These are phyloP conservation scores for Nitzschia inconspicua DNA, from an alignment of 108 stramenopile species.

Conservation along the genomic window DNA sequence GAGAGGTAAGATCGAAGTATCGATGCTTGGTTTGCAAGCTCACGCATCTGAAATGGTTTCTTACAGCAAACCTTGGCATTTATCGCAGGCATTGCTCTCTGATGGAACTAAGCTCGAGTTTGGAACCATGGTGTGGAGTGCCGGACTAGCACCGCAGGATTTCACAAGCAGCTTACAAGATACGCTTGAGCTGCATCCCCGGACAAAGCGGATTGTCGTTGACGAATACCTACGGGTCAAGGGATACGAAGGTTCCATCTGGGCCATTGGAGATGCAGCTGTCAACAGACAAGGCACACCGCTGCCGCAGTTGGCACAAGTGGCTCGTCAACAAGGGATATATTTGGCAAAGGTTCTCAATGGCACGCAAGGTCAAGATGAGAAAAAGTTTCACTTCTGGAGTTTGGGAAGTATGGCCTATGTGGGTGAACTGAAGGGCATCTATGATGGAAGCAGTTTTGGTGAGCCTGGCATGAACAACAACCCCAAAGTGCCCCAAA, in stretches of 20 bases:
- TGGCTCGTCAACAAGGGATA: constrained; percentile 84
- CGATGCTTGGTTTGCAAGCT: too few relatives aligned
- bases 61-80: too few relatives aligned
- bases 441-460: constrained; percentile 46
- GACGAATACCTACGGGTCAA: constrained; percentile 88
- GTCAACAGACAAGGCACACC: constrained; percentile 23
- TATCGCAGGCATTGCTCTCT: constrained; percentile 60
- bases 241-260: constrained; percentile 80
- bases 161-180: constrained; percentile 9
- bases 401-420: constrained; percentile 83
- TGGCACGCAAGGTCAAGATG: constrained; percentile 15
- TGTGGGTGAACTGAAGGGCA: constrained; percentile 67
- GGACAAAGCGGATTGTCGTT: constrained; percentile 66
- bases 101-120: constrained; percentile 79
- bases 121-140: constrained; percentile 92
- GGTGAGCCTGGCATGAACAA: too few relatives aligned
- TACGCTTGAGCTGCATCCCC: constrained; percentile 9
- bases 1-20: too few relatives aligned
- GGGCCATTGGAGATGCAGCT: constrained; percentile 93
- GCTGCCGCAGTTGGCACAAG: constrained; percentile 88
- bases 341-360: constrained; percentile 71
- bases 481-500: constrained; percentile 27
- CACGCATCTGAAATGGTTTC: too few relatives aligned
- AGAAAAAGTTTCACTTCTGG: constrained; percentile 54
- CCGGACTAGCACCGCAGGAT: constrained; percentile 66